Evolutionary conservation across 331 rosid species (phyloP).

Genomic region (Rhamnella rubrinervis): DNA sequence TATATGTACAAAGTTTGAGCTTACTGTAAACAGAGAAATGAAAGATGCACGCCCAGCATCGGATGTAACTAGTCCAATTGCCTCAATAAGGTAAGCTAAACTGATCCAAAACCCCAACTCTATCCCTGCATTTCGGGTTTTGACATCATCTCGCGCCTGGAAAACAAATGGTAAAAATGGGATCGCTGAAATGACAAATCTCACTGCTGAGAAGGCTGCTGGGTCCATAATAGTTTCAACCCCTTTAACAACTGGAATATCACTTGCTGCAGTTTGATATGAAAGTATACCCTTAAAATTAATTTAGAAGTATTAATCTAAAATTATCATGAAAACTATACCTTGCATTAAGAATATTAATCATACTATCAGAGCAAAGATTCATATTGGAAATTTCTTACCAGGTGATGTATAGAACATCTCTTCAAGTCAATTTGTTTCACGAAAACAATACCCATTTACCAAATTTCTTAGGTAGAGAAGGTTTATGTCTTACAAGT

Average conservation of each 20-base stretch:
- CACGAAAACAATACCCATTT: too few species aligned
- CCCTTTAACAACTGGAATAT: constrained; percentile 30
- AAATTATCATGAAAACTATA: too few species aligned
- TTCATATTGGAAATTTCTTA: too few species aligned
- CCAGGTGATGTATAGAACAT: too few species aligned
- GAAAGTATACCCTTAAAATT: too few species aligned
- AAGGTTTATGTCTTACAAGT: too few species aligned
- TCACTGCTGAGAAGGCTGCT: constrained; percentile 33
- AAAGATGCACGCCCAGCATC: constrained; percentile 36
- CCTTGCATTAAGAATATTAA: too few species aligned
- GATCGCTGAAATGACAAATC: constrained; percentile 29
- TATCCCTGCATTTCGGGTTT: constrained; percentile 26
- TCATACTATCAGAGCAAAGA: too few species aligned
- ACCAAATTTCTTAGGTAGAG: too few species aligned
- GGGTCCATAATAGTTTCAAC: constrained; percentile 33
- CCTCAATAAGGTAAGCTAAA: constrained; percentile 30
- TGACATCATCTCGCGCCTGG: constrained; percentile 17
- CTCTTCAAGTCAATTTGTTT: too few species aligned
- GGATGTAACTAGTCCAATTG: constrained; percentile 29
- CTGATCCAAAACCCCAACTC: constrained; percentile 35
- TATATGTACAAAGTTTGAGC: background rate
- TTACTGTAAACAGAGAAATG: constrained; percentile 27
- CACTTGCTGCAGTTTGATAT: constrained; percentile 33
- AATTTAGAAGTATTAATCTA: too few species aligned
- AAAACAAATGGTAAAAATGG: constrained; percentile 34